These are phyloP conservation scores for Beauveria caledonica DNA, from an alignment of 2,329 filamentous ascomycete genomes.

Conservation along the genomic window DNA sequence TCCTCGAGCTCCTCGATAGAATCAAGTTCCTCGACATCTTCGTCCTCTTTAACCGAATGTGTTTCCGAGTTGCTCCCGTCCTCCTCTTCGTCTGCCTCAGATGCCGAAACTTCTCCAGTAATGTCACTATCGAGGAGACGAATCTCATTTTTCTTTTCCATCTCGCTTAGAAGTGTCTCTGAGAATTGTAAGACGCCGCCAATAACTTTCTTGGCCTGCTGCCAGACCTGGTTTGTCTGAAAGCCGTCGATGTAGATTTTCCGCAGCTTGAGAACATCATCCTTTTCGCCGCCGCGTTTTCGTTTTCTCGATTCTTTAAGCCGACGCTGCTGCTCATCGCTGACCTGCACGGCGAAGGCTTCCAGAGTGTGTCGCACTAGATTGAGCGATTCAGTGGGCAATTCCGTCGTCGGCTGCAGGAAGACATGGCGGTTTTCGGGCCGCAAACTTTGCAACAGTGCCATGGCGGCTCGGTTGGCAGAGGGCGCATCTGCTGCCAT, in stretches of 20 bases:
- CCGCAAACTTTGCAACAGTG: conserved; percentile 49
- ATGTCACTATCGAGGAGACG: conserved; percentile 21
- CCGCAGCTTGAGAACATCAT: conserved; percentile 62
- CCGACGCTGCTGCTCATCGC: conserved; percentile 61
- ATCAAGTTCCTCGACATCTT: conserved; percentile 26
- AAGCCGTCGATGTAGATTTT: conserved; percentile 84
- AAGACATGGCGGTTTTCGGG: conserved; percentile 61
- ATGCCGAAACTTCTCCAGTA: conserved; percentile 19
- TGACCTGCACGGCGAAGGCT: conserved; percentile 64
- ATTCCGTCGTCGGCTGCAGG: conserved; percentile 59
- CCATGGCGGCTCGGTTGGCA: conserved; percentile 24
- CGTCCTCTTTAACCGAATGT: conserved; percentile 25
- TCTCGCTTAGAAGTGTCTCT: conserved; percentile 36
- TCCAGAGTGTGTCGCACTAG: conserved; percentile 78
- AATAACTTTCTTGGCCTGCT: conserved; percentile 82
- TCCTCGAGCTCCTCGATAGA: conserved; percentile 22
- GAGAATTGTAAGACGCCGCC: conserved; percentile 44
- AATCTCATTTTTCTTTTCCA: conserved; percentile 35
- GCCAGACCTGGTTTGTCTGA: conserved; percentile 83
- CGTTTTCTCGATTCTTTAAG: conserved; percentile 68
- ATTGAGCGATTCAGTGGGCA: conserved; percentile 62
- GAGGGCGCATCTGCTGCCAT: conserved; percentile 28
- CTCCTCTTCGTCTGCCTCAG: conserved; percentile 29
- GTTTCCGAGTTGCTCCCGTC: conserved; percentile 22
- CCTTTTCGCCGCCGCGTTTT: conserved; percentile 52